These are phyloP conservation scores for Mycena sp. DNA, from an alignment of 1,284 basidiomycete species.

Conservation along the genomic window DNA sequence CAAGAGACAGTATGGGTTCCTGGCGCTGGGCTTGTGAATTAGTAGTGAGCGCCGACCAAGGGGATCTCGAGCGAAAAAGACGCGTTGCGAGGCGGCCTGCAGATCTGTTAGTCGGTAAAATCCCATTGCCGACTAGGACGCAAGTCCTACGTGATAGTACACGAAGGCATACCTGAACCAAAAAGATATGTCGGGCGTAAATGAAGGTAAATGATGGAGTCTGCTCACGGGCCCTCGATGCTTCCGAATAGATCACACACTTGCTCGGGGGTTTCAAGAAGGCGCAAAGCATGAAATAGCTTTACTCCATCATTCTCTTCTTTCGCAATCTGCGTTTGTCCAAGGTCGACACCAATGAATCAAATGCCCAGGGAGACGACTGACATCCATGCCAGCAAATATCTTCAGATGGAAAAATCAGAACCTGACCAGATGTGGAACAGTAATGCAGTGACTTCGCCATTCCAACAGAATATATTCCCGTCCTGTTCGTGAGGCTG, in stretches of 20 bases:
- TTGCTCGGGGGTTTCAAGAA: slow-evolving; percentile 49
- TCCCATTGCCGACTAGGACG: no score
- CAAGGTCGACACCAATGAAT: neutral
- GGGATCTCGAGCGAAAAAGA: slow-evolving; percentile 90
- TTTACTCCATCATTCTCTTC: slow-evolving; percentile 84
- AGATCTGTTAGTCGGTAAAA: no score
- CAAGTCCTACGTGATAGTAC: slow-evolving; percentile 71
- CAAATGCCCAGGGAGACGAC: slow-evolving; percentile 22
- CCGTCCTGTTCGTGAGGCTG: slow-evolving; percentile 78
- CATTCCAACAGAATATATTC: slow-evolving; percentile 89
- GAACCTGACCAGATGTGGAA: neutral
- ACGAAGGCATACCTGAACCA: slow-evolving; percentile 81
- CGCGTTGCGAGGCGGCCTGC: slow-evolving; percentile 55
- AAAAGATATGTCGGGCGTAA: neutral
- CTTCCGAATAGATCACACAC: slow-evolving; percentile 62
- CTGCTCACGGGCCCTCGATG: slow-evolving; percentile 89
- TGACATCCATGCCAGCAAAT: slow-evolving; percentile 79
- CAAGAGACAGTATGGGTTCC: slow-evolving; percentile 64
- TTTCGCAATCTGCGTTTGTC: slow-evolving; percentile 50
- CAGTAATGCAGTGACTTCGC: slow-evolving; percentile 68
- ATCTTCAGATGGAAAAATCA: slow-evolving; percentile 54
- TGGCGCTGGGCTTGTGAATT: slow-evolving; percentile 62
- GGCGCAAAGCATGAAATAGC: slow-evolving; percentile 65
- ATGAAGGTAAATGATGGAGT: neutral
- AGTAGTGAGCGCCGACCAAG: slow-evolving; percentile 92